Evolutionary conservation across 176 grass and related monocot genomes (phyloP).

Genomic region (Avena atlantica): DNA sequence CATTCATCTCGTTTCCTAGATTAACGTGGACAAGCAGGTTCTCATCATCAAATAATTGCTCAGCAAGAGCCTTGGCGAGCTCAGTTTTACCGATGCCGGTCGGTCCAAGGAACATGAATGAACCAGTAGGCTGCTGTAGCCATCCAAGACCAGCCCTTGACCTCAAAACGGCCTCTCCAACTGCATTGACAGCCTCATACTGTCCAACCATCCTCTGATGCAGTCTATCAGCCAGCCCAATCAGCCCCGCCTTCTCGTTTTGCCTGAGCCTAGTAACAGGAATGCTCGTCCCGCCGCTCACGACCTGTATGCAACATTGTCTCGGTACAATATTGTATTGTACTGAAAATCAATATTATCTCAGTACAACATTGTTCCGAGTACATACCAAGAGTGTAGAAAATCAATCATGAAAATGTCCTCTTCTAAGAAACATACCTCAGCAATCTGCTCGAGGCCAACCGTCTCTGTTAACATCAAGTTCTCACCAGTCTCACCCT

Average conservation of each 20-base stretch:
- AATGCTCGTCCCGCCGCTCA: slow-evolving; percentile 85
- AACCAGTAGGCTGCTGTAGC: slow-evolving; percentile 88
- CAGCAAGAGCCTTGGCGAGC: slow-evolving; percentile 92
- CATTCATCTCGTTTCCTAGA: too few species aligned
- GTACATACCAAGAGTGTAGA: neutral
- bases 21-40: slow-evolving; percentile 81
- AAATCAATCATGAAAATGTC: neutral
- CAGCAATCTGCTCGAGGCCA: slow-evolving; percentile 74
- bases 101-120: slow-evolving; percentile 88
- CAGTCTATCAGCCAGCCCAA: slow-evolving; percentile 69
- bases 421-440: slow-evolving; percentile 44
- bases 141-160: slow-evolving; percentile 82
- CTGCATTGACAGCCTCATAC: slow-evolving; percentile 67
- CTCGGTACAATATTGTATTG: too few species aligned
- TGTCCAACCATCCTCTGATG: slow-evolving; percentile 70
- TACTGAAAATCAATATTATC: too few species aligned
- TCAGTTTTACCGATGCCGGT: slow-evolving; percentile 95
- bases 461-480: slow-evolving; percentile 83
- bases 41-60: slow-evolving; percentile 95
- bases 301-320: slow-evolving; percentile 49
- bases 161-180: slow-evolving; percentile 82
- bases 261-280: slow-evolving; percentile 83
- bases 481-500: slow-evolving; percentile 75
- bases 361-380: neutral
- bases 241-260: slow-evolving; percentile 73